Percentiles rank a stretch among this genome's conserved stretches.
These are phyloP conservation scores for Mycosphaerella sp. DNA, from an alignment of 2,329 filamentous ascomycete genomes.

Conservation along the genomic window DNA sequence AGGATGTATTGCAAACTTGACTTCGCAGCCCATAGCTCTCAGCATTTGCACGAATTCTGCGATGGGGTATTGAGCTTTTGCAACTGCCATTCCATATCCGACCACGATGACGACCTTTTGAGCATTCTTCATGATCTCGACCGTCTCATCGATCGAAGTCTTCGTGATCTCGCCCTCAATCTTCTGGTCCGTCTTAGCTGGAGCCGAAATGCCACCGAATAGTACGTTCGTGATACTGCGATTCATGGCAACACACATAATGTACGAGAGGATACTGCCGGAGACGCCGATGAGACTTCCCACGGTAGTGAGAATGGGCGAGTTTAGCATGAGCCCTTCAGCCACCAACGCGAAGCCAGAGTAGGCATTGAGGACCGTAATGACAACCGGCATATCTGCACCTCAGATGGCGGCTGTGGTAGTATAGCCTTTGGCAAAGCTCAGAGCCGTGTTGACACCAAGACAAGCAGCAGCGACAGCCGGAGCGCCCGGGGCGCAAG, in stretches of 20 bases:
- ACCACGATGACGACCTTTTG: conserved; percentile 86
- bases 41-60: conserved; percentile 71
- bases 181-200: conserved; percentile 59
- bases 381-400: conserved; percentile 91
- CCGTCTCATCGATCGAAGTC: conserved; percentile 72
- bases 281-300: conserved; percentile 83
- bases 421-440: conserved; percentile 80
- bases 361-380: conserved; percentile 85
- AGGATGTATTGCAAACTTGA: conserved; percentile 71
- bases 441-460: conserved; percentile 67
- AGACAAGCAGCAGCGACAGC: conserved; percentile 72
- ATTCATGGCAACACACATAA: conserved; percentile 88
- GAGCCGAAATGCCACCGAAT: conserved; percentile 70
- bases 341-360: conserved; percentile 85
- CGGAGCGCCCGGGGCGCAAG: conserved; percentile 73
- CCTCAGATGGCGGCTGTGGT: conserved; percentile 84
- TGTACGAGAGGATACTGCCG: conserved; percentile 81
- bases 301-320: conserved; percentile 75
- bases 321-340: conserved; percentile 87
- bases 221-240: conserved; percentile 81
- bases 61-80: conserved; percentile 87
- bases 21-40: conserved; percentile 67
- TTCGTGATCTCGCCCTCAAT: conserved; percentile 74
- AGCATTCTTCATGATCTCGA: conserved; percentile 65
- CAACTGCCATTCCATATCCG: conserved; percentile 90